These are phyloP conservation scores for Ophiorrhiza pumila DNA, from an alignment of 257 asterid species.

Conservation along the genomic window DNA sequence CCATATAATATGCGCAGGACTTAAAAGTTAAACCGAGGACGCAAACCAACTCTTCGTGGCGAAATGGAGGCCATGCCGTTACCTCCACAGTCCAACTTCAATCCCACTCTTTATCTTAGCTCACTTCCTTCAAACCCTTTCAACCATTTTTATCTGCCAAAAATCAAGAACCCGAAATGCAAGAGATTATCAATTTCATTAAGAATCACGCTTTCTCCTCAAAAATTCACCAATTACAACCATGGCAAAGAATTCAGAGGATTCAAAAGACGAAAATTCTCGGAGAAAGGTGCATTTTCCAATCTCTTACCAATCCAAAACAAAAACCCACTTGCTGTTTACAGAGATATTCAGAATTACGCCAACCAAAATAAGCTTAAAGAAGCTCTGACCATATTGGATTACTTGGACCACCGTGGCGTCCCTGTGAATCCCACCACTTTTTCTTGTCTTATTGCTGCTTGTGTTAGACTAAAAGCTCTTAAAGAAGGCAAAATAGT, in stretches of 20 bases:
- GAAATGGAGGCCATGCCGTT: slow-evolving; percentile 40
- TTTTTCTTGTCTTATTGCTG: slow-evolving; percentile 55
- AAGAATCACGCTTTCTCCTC: slow-evolving; percentile 21
- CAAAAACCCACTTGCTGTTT: slow-evolving; percentile 69
- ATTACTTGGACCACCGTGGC: slow-evolving; percentile 75
- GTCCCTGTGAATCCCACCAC: slow-evolving; percentile 78
- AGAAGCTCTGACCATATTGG: slow-evolving; percentile 70
- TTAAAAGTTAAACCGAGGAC: background rate
- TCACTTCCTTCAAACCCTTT: slow-evolving; percentile 27
- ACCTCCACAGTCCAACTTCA: slow-evolving; percentile 25
- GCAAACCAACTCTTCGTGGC: background rate
- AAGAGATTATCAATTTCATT: slow-evolving; percentile 29
- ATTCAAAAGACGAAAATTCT: slow-evolving; percentile 25
- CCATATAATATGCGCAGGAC: too few species aligned
- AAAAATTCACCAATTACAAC: slow-evolving; percentile 5
- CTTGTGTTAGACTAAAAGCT: slow-evolving; percentile 53
- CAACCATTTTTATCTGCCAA: slow-evolving; percentile 3
- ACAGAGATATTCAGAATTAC: slow-evolving; percentile 65
- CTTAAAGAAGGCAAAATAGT: slow-evolving; percentile 52
- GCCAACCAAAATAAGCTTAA: slow-evolving; percentile 65
- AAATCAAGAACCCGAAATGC: slow-evolving; percentile 21
- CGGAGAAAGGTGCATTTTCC: slow-evolving; percentile 45
- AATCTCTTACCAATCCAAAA: slow-evolving; percentile 48
- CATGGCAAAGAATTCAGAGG: slow-evolving; percentile 5
- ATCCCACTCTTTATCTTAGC: slow-evolving; percentile 20